These are phyloP conservation scores for Filobasidium floriforme DNA, from an alignment of 768 basidiomycete genomes.

Conservation along the genomic window DNA sequence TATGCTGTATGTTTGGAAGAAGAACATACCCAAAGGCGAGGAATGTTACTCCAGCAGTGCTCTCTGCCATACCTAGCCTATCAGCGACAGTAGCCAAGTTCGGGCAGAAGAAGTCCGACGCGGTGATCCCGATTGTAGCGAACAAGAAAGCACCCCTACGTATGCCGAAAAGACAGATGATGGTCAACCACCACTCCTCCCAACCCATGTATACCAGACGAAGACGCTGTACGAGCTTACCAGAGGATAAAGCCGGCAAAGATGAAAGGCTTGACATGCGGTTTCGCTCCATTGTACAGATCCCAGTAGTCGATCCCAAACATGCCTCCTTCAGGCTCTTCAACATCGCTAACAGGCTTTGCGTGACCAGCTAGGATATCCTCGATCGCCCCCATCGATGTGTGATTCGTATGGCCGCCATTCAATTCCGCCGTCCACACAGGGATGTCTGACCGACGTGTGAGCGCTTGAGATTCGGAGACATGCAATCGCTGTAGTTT, in stretches of 20 bases:
- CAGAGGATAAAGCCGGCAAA: constrained; percentile 2
- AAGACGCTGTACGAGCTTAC: neutral
- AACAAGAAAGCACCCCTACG: constrained; percentile 61
- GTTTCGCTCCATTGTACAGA: neutral
- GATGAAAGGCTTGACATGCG: neutral
- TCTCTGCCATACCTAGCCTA: constrained; percentile 78
- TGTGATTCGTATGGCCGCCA: neutral
- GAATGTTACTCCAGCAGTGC: constrained; percentile 91
- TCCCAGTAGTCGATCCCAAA: constrained; percentile 8
- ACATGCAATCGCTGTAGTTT: neutral
- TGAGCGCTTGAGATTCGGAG: neutral
- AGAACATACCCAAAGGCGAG: constrained; percentile 66
- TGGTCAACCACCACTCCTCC: neutral
- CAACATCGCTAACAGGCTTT: neutral
- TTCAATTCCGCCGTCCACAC: neutral
- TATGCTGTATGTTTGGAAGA: neutral
- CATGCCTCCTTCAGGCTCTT: neutral
- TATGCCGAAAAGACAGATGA: neutral
- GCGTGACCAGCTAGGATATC: neutral
- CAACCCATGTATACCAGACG: neutral
- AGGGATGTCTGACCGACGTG: neutral
- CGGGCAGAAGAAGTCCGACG: constrained; percentile 95
- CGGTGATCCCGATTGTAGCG: constrained; percentile 87
- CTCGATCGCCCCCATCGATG: neutral
- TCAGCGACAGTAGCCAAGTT: constrained; percentile 85